These are phyloP conservation scores for Torrubiella hemipterigena DNA, from an alignment of 2,329 filamentous ascomycete genomes.

Conservation along the genomic window DNA sequence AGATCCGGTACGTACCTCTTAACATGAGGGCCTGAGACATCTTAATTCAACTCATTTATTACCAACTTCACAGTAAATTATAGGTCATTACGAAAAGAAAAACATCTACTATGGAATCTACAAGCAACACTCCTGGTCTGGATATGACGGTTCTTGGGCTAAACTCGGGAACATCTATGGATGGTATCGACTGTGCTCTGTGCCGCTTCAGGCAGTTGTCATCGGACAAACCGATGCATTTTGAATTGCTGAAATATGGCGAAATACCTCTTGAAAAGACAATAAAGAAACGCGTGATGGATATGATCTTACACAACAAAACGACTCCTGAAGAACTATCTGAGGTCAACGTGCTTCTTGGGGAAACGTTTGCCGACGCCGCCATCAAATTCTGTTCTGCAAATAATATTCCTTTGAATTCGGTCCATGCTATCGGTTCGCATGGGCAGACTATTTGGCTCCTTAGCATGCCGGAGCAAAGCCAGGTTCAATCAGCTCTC, in stretches of 20 bases:
- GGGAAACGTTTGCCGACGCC: conserved; percentile 42
- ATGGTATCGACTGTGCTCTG: conserved; percentile 46
- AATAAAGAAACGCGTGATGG: conserved; percentile 44
- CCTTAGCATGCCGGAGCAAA: conserved; percentile 35
- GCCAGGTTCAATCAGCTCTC: conserved; percentile 32
- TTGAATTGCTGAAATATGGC: conserved; percentile 43
- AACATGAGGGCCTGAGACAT: no score
- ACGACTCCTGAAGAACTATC: conserved; percentile 41
- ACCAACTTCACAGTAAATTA: no score
- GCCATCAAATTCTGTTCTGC: conserved; percentile 35
- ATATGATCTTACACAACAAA: conserved; percentile 41
- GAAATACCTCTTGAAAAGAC: conserved; percentile 39
- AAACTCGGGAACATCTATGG: conserved; percentile 38
- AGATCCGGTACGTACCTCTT: no score
- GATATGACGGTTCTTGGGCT: conserved; percentile 42
- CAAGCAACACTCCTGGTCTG: conserved; percentile 14
- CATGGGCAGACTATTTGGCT: conserved; percentile 50
- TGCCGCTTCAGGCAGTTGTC: conserved; percentile 42
- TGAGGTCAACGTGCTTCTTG: conserved; percentile 44
- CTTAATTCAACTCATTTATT: no score
- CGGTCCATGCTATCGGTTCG: conserved; percentile 42
- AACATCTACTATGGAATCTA: no score
- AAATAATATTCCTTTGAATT: conserved; percentile 26
- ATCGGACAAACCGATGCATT: conserved; percentile 39
- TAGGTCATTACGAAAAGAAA: no score